Percentiles rank a stretch among this genome's conserved stretches.
phyloP scores from a whole-genome alignment of 176 grass and related monocot genomes.

The Zoysia japonica region DNA sequence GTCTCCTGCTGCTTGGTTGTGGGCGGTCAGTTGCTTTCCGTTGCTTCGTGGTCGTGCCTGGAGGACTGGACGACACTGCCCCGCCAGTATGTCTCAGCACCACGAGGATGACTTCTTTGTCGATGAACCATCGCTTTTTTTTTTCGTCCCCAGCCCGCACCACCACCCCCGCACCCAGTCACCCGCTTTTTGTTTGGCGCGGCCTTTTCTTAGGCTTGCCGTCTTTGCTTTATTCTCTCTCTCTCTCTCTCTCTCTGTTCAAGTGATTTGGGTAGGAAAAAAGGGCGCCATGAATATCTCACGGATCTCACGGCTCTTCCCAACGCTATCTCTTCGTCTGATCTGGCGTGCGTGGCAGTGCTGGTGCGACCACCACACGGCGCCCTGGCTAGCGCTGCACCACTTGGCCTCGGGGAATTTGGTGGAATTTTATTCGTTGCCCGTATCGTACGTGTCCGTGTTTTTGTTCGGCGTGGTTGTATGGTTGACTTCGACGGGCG shows the following conservation, averaged over 20 bases:
- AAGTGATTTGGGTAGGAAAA: neutral
- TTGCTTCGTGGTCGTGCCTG: neutral
- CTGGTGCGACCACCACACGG: neutral
- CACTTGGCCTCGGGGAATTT: constrained; percentile 7
- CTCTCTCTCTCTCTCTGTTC: too few species aligned
- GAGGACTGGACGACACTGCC: constrained; percentile 35
- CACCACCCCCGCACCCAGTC: neutral
- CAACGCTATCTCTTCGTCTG: neutral
- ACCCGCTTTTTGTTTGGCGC: constrained; percentile 27
- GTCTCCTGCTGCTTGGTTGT: neutral
- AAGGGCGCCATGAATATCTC: neutral
- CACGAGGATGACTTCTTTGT: constrained; percentile 42
- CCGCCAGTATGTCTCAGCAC: constrained; percentile 36
- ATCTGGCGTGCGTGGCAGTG: too few species aligned
- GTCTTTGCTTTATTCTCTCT: neutral
- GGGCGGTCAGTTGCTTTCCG: constrained; percentile 34
- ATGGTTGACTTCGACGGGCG: constrained; percentile 26
- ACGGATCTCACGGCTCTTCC: neutral
- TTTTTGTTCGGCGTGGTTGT: neutral
- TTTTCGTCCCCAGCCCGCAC: neutral
- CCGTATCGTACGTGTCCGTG: neutral
- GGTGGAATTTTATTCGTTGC: neutral
- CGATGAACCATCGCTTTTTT: constrained; percentile 49
- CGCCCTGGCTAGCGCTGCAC: neutral
- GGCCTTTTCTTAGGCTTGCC: constrained; percentile 28